Evolutionary conservation across 192 early-diverging fungal genomes (phyloP).

Genomic region (Coemansia sp.): DNA sequence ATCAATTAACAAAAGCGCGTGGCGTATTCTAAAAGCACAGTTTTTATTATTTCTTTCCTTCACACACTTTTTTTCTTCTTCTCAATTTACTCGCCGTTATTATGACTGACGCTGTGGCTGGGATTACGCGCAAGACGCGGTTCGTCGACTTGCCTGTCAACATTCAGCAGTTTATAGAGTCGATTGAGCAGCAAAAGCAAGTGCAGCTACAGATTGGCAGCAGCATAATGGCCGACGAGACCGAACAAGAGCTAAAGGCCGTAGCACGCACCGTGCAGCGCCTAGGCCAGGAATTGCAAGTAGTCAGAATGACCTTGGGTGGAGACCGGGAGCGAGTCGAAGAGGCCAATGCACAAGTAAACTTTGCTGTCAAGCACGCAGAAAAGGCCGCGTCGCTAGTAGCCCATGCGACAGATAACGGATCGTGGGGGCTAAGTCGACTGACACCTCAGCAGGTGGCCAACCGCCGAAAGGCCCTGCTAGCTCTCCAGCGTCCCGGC

Average conservation of each 20-base stretch:
- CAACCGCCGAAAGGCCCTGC: conserved; percentile 31
- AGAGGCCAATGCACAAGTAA: conserved; percentile 23
- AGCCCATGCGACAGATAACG: conserved; percentile 40
- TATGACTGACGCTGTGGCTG: not conserved
- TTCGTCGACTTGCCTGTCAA: conserved; percentile 38
- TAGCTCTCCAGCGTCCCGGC: conserved; percentile 17
- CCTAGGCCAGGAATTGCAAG: conserved; percentile 30
- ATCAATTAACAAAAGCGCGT: not conserved
- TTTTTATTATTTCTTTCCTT: no score
- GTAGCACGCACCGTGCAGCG: conserved; percentile 23
- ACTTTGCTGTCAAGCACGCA: conserved; percentile 46
- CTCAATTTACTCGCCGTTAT: not conserved
- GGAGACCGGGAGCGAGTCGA: conserved; percentile 39
- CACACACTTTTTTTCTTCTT: not conserved
- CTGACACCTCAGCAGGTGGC: conserved; percentile 44
- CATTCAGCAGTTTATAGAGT: conserved; percentile 30
- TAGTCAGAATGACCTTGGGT: conserved; percentile 36
- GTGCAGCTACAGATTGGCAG: conserved; percentile 49
- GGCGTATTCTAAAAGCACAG: no score
- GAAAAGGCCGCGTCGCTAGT: conserved; percentile 44
- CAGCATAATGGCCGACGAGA: conserved; percentile 38
- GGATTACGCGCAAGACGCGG: conserved; percentile 38
- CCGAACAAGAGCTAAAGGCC: conserved; percentile 20
- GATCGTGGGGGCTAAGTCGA: conserved; percentile 37
- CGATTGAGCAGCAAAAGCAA: conserved; percentile 43